Evolutionary conservation across 1,284 basidiomycete species (phyloP), one percentile per base, ranked within the genome.

Genomic region (Cystobasidium sp.): DNA sequence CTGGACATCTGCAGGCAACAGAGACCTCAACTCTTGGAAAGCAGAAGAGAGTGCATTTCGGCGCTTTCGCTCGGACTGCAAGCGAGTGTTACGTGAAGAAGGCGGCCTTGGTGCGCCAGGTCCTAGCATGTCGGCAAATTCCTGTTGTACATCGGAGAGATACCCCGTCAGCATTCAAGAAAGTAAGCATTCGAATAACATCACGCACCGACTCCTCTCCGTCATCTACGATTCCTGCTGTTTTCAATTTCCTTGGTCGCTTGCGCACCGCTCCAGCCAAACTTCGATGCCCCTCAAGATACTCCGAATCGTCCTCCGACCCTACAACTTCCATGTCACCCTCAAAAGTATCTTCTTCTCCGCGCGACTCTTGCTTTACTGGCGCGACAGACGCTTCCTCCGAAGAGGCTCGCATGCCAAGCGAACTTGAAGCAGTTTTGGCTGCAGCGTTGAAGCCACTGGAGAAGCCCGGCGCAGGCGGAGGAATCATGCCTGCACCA

Each of bases 41-140:
- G 66, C 66, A 22, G 43, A 47, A 16, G 53, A 53, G n/a, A 68
- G 44, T 12, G 66, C 66, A 58, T 24, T 59, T 37, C 66, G 47
- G 8, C 66, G 51, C 52, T 68, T 68, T 12, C 66, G 24, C 53
- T 68, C 66, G 6, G 66, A 68, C 24, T 56, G 39, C 41, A 68
- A 49, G 41, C 66, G 66, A 20, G 52, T 59, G 41, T 68, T 47
- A 20, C 66, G 66, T 22, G 44, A 10, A 18, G 56, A 53, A 14
- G 18, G 16, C 24, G 43, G 51, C 41, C 53, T 52, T 10, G 46
- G 43, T 24, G 18, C 16, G 20, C 24, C 52, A 18, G 39, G 66
- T 68, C 66, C 41, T 49, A 24, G 22, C 6, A 46, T 55, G 6
- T 51, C 66, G 47, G 66, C 66, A 24, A 52, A 55, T 52, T 43